Evolutionary conservation across 306 rosid genomes (phyloP), one percentile per base, ranked within the genome.

Genomic region (Dryas octopetala): DNA sequence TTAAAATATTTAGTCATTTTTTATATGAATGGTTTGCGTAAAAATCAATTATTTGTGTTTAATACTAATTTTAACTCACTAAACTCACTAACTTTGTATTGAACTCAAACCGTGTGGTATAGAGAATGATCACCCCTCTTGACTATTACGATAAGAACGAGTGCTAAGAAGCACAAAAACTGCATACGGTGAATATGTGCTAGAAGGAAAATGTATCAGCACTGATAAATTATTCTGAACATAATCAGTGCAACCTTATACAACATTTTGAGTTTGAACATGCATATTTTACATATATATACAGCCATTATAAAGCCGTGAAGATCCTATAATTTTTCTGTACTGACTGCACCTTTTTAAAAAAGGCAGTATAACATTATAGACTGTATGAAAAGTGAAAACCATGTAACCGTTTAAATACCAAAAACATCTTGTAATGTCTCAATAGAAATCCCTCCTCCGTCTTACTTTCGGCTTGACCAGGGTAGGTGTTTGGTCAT

Each of bases 401-500:
- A 53, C 16, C n/a, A 70, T 6, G 61, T 38, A 71, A 10, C 13
- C 43, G n/a, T 2, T 5, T 40, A 38, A 68, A 40, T 9, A 32
- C 6, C n/a, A 38, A 32, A 19, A 71, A 3, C 63, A 41, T 71
- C 11, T n/a, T 11, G 64, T 55, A 9, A 10, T n/a, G 63, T 19
- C 11, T 58, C 57, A 72, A 15, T 26, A 44, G 57, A 19, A 13
- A 49, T 7, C 57, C 5, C 76, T 58, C 76, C 67, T 58, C 10
- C 47, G 67, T 28, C 67, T 6, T 12, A 14, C 9, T 58, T 6
- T 72, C 2, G 67, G 76, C 67, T 50, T 45, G 9, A 8, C 57
- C 10, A 71, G 45, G 14, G 43, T 71, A 9, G 86, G 85, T 8
- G 73, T 65, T 62, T 85, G 90, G 26, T 82, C 85, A 32, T 85